These are phyloP conservation scores for Phoma herbarum DNA, from an alignment of 2,329 filamentous ascomycete genomes.

Conservation along the genomic window DNA sequence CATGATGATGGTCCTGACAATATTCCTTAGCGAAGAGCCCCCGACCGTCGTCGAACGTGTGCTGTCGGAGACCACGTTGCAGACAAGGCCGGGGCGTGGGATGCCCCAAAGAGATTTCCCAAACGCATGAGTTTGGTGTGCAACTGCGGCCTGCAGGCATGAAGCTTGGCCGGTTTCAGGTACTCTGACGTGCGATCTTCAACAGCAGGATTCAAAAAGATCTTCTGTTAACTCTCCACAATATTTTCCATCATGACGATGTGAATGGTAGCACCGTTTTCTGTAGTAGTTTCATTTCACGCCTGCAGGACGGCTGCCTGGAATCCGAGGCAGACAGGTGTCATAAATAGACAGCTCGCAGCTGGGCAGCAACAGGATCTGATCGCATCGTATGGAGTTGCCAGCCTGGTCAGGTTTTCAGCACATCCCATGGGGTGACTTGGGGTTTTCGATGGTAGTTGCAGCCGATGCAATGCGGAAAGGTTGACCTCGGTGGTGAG, in stretches of 20 bases:
- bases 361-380: background rate
- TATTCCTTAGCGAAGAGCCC: constrained; percentile 30
- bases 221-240: constrained; percentile 1
- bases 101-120: constrained; percentile 32
- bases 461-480: constrained; percentile 9
- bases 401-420: background rate
- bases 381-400: background rate
- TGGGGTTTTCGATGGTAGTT: background rate
- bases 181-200: constrained; percentile 12
- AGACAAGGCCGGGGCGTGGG: constrained; percentile 37
- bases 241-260: background rate
- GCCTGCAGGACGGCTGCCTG: constrained; percentile 5
- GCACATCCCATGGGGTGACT: background rate
- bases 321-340: constrained; percentile 6
- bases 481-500: constrained; percentile 16
- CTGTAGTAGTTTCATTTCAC: constrained; percentile 18
- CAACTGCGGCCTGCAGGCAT: constrained; percentile 41
- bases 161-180: constrained; percentile 49
- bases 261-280: constrained; percentile 14
- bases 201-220: background rate
- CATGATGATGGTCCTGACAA: constrained; percentile 27
- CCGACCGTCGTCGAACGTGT: constrained; percentile 42
- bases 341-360: constrained; percentile 3
- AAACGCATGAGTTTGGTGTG: constrained; percentile 51
- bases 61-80: constrained; percentile 48